Evolutionary conservation across 441 rosid species (phyloP).

Genomic region (Populus trichocarpa): DNA sequence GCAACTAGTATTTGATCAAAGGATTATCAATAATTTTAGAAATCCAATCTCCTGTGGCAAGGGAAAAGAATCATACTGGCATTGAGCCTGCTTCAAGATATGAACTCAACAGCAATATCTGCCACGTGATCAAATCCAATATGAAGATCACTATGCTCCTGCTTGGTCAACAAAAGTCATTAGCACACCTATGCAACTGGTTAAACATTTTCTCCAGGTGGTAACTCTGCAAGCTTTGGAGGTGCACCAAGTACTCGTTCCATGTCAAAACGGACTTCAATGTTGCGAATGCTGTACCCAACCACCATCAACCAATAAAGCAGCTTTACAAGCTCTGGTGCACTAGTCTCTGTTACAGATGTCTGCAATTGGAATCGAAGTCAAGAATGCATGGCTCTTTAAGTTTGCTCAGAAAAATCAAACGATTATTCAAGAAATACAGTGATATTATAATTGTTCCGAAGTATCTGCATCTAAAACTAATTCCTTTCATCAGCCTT

Average conservation of each 20-base stretch:
- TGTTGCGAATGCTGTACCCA: constrained; percentile 90
- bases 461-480: neutral
- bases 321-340: constrained; percentile 78
- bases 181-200: neutral
- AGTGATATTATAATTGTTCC: neutral
- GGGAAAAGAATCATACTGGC: neutral
- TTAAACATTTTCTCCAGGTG: constrained; percentile 76
- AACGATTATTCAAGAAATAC: neutral
- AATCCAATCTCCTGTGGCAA: neutral
- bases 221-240: constrained; percentile 81
- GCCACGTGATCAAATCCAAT: neutral
- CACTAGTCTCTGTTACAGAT: constrained; percentile 71
- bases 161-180: neutral
- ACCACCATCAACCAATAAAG: constrained; percentile 97
- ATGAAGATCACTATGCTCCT: constrained; percentile 9
- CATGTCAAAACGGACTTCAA: constrained; percentile 96
- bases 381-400: neutral
- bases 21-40: neutral
- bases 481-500: neutral
- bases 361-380: constrained; percentile 43
- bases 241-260: constrained; percentile 82
- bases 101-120: neutral
- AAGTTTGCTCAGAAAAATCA: neutral
- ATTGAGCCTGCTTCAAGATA: neutral
- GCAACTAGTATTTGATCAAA: neutral